Evolutionary conservation across 2,329 filamentous ascomycete genomes (phyloP).

Genomic region (Dryadomyces quercus-mongolicae): DNA sequence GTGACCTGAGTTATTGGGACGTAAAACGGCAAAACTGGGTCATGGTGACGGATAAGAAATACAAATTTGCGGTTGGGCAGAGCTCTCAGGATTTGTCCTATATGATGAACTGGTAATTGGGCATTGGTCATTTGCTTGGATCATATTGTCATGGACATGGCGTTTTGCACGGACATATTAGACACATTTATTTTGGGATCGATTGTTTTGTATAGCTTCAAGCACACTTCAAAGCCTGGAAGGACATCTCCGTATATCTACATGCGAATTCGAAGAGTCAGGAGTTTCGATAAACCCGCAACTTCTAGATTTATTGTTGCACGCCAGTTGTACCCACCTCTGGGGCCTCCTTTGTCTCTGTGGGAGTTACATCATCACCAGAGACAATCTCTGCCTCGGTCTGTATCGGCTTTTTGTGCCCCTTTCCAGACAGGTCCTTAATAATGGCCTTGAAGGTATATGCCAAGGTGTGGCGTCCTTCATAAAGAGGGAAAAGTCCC

Average conservation of each 20-base stretch:
- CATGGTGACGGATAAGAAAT: slow-evolving; percentile 12
- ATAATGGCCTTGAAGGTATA: slow-evolving; percentile 50
- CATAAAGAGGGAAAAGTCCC: slow-evolving; percentile 69
- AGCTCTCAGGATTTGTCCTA: slow-evolving; percentile 13
- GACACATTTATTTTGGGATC: too few species aligned
- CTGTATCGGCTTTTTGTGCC: slow-evolving; percentile 14
- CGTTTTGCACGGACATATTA: too few species aligned
- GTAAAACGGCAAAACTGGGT: slow-evolving; percentile 35
- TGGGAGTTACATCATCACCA: slow-evolving; percentile 11
- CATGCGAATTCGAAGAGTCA: too few species aligned
- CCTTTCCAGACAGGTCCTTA: slow-evolving; percentile 41
- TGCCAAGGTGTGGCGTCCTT: slow-evolving; percentile 57
- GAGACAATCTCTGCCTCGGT: background rate
- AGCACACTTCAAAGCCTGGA: too few species aligned
- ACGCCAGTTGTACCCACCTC: background rate
- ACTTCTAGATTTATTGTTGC: background rate
- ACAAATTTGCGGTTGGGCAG: slow-evolving; percentile 11
- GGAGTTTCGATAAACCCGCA: too few species aligned
- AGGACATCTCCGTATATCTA: too few species aligned
- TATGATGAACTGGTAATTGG: slow-evolving; percentile 8
- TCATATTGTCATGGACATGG: too few species aligned
- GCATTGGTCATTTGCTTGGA: background rate
- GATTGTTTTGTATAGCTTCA: too few species aligned
- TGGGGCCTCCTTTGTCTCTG: slow-evolving; percentile 9
- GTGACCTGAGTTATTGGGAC: slow-evolving; percentile 44